Base-by-base conservation (phyloP, 2,329 filamentous ascomycete genomes). In the Byssochlamys sp. region DNA sequence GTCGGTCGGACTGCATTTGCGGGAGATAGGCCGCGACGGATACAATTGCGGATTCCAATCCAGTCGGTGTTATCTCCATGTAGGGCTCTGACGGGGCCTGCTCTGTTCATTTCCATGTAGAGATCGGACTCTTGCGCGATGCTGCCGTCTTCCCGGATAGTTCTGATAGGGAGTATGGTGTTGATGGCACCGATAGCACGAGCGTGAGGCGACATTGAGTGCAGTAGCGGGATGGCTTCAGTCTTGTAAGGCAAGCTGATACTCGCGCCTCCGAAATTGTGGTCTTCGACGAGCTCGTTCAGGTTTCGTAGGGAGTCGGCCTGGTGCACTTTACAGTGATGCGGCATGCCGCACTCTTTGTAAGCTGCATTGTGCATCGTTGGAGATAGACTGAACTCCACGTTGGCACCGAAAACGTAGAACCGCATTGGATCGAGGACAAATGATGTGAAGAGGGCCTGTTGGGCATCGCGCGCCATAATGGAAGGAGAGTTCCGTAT, bases 361-460 rank as follows among this genome's bases (percentile, higher is more conserved):
- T 88, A 84, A 0, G 87, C 88, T 4, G 85, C 79, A 56, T 85
- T 88, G 69, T 91, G 88, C 87, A 91, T 91, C 5, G 85, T 84
- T 1, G 88, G 88, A 0, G 88, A 90, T 57, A 91, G 70, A 67
- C 85, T 90, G 73, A 88, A 89, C 54, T 80, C 82, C 9, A 88
- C 83, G 57, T 85, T 85, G 56, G 82, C 84, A n/a, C 88, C 88
- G 54, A 90, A 82, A 33, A 91, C 85, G 63, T 87, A 88, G 56
- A 89, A 84, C 54, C 85, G 83, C 78, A 91, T 84, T 0, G 84
- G 79, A 48, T 90, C 85, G 55, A 84, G 81, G 1, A 86, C 77
- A 58, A 87, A 88, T 1, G 83, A 84, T 3, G 83, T 78, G 64
- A 85, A 89, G 0, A 90, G 77, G 1, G 86, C 83, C 59, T 81